Evolutionary conservation across 2,329 filamentous ascomycete genomes (phyloP).

Genomic region (Scedosporium dehoogii): DNA sequence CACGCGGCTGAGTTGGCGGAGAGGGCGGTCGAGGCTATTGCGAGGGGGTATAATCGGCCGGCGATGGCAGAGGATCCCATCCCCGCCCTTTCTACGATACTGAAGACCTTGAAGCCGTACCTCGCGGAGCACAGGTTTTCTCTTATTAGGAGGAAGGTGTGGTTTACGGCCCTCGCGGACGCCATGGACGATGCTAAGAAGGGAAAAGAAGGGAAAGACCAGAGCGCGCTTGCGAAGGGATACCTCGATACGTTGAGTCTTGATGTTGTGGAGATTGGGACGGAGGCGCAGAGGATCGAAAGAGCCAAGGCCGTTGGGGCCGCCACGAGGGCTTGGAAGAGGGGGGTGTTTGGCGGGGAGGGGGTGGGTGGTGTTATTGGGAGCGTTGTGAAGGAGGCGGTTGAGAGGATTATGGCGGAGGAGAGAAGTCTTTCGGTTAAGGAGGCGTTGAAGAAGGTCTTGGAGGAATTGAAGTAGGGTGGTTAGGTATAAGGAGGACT

Average conservation of each 20-base stretch:
- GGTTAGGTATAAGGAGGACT: no score
- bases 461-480: conserved; percentile 18
- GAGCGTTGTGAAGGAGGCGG: conserved; percentile 20
- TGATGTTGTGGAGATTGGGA: conserved; percentile 33
- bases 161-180: conserved; percentile 40
- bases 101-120: conserved; percentile 29
- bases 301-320: conserved; percentile 35
- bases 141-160: conserved; percentile 36
- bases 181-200: conserved; percentile 31
- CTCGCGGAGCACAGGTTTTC: conserved; percentile 27
- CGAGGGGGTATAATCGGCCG: conserved; percentile 36
- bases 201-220: conserved; percentile 13
- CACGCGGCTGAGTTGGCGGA: conserved; percentile 31
- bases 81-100: conserved; percentile 28
- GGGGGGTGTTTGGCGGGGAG: conserved; percentile 29
- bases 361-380: conserved; percentile 9
- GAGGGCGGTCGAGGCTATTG: conserved; percentile 40
- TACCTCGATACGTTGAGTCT: conserved; percentile 39
- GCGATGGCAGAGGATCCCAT: conserved; percentile 26
- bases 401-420: conserved; percentile 23
- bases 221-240: conserved; percentile 15
- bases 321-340: conserved; percentile 29
- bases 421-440: conserved; percentile 38
- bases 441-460: conserved; percentile 28
- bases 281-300: conserved; percentile 39